Conservation (phyloP, 2,329 filamentous ascomycete genomes). For the Colletotrichum nymphaeae region DNA sequence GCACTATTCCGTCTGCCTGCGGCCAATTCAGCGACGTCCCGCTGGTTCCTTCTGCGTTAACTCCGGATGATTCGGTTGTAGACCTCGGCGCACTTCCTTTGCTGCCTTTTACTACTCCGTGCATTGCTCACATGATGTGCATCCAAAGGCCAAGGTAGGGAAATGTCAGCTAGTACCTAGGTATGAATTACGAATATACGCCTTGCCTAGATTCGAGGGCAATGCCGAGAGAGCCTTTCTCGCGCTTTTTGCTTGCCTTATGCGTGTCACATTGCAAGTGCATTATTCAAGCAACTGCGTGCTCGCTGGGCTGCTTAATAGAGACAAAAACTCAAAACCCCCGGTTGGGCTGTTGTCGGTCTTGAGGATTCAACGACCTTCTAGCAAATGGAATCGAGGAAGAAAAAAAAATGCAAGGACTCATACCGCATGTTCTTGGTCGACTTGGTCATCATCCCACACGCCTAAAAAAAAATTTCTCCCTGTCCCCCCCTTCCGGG, state of each 20-base stretch:
- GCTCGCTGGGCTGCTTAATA: background rate
- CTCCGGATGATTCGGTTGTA: background rate
- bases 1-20: background rate
- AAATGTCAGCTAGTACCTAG: background rate
- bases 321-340: slow-evolving; percentile 14
- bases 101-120: background rate
- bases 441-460: slow-evolving; percentile 15
- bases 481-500: background rate
- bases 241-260: background rate
- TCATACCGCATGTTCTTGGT: background rate
- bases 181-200: too few relatives aligned
- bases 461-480: background rate
- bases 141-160: background rate
- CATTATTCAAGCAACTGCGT: slow-evolving; percentile 11
- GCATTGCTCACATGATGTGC: background rate
- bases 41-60: background rate
- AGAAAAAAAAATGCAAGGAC: background rate
- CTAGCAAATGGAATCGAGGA: background rate
- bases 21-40: background rate
- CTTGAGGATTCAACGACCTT: slow-evolving; percentile 16
- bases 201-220: too few relatives aligned
- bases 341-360: slow-evolving; percentile 10
- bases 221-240: background rate
- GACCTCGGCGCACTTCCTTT: background rate
- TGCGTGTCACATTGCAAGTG: slow-evolving; percentile 7